Base-by-base conservation (phyloP, 305 asterid genomes). In the Striga hermonthica region DNA sequence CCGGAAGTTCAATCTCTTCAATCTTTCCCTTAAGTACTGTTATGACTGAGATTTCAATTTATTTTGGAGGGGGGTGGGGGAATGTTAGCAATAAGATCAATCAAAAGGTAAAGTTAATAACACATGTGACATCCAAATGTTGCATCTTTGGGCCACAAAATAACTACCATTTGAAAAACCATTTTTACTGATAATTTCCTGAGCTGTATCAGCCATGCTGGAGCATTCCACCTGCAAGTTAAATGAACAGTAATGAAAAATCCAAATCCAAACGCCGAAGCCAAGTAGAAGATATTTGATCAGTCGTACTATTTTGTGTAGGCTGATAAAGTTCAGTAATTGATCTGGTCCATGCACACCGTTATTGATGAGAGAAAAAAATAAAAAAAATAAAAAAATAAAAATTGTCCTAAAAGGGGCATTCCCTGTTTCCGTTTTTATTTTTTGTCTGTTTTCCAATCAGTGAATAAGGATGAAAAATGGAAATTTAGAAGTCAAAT, bases 1-100 rank as follows among this genome's bases (percentile, higher is more conserved):
- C 95, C 45, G 99, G 99, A 78, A 93, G 96, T 78, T 90, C 97
- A 70, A 90, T 74, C 72, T 93, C 97, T 82, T 93, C 99, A 70
- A 93, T 78, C 81, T 93, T 93, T 60, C 99, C 99, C 80, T 88
- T 88, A 9, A 93, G 86, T 70, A 93, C 85, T 0, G 99, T 88
- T 67, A 93, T 81, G 66, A 86, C 97, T 93, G 84, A 72, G 70
- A 77, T 7, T 0, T 6, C 8, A 66, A 66, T 11, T 61, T 53
- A 63, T 7, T 15, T 7, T 15, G 53, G 60, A 12, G 55, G 45
- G 9, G 37, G 11, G n/a, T n/a, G 0, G 28, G 55, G 22, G 28
- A 3, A 5, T 9, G 12, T 11, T n/a, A 22, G 31, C 2, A n/a
- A 41, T 62, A 53, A 63, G 62, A 16, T 44, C 43, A 54, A 64